Evolutionary conservation across 805 yeast genomes (phyloP).

Genomic region (Ogataea corticis): DNA sequence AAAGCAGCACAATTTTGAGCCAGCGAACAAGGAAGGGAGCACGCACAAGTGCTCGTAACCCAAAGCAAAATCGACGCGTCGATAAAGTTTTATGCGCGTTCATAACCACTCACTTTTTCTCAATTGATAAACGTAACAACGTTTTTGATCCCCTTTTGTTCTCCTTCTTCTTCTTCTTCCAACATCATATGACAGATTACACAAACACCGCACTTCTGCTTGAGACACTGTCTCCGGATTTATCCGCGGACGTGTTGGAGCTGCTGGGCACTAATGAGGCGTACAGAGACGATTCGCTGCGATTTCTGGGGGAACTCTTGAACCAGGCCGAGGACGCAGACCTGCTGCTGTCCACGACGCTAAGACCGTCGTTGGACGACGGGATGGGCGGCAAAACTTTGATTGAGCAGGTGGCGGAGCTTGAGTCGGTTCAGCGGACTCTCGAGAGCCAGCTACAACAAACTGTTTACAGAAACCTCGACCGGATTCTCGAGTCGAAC

Average conservation of each 20-base stretch:
- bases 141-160: too few species aligned
- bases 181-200: slow-evolving; percentile 9
- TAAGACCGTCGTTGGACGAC: slow-evolving; percentile 27
- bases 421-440: slow-evolving; percentile 55
- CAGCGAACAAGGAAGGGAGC: neutral
- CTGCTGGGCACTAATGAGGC: slow-evolving; percentile 31
- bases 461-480: slow-evolving; percentile 41
- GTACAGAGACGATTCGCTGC: slow-evolving; percentile 38
- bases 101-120: too few species aligned
- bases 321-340: slow-evolving; percentile 43
- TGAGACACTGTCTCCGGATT: slow-evolving; percentile 35
- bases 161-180: neutral
- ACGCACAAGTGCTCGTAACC: neutral
- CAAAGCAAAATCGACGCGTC: neutral
- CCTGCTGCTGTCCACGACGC: slow-evolving; percentile 24
- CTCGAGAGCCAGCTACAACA: slow-evolving; percentile 48
- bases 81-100: neutral
- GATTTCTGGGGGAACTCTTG: slow-evolving; percentile 40
- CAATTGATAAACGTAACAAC: too few species aligned
- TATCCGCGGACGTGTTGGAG: slow-evolving; percentile 24
- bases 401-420: slow-evolving; percentile 73
- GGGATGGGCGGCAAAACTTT: slow-evolving; percentile 36
- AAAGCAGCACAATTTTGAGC: neutral
- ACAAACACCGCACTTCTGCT: slow-evolving; percentile 33
- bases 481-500: slow-evolving; percentile 43